Evolutionary conservation across 2,329 filamentous ascomycete species (phyloP).

Genomic region (Aspergillus caelatus): DNA sequence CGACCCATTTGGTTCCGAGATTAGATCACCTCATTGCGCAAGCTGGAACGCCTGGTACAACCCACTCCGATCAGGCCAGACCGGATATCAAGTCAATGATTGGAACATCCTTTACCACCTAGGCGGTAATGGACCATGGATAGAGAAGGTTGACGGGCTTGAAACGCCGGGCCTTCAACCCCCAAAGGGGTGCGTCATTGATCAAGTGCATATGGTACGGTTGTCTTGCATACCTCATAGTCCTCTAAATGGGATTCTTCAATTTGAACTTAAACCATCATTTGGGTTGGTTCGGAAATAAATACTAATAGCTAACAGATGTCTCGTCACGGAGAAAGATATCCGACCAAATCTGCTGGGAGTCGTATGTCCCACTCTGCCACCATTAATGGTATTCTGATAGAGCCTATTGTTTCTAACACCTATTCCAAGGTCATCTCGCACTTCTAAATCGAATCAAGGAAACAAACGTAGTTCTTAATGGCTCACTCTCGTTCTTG

Average conservation of each 20-base stretch:
- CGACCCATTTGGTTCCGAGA: not conserved
- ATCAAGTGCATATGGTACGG: conserved; percentile 62
- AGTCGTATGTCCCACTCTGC: conserved; percentile 44
- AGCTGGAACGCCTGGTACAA: conserved; percentile 28
- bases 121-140: conserved; percentile 60
- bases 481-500: conserved; percentile 57
- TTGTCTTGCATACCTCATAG: not conserved
- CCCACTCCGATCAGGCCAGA: conserved; percentile 3
- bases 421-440: conserved; percentile 45
- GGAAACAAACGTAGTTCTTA: conserved; percentile 42
- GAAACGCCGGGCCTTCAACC: conserved; percentile 41
- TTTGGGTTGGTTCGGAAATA: conserved; percentile 1
- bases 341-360: conserved; percentile 56
- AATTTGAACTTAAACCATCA: not conserved
- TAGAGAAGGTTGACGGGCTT: conserved; percentile 49
- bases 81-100: conserved; percentile 19
- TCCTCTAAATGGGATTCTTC: not conserved
- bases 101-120: conserved; percentile 59
- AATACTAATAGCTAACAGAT: conserved; percentile 42
- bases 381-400: not conserved
- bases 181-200: conserved; percentile 54
- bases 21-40: conserved; percentile 12
- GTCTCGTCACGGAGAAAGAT: conserved; percentile 61
- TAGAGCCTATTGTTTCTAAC: not conserved
- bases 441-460: conserved; percentile 53